Conservation (phyloP, 495 filamentous ascomycete species). For the Lasiosphaeris hirsuta region DNA sequence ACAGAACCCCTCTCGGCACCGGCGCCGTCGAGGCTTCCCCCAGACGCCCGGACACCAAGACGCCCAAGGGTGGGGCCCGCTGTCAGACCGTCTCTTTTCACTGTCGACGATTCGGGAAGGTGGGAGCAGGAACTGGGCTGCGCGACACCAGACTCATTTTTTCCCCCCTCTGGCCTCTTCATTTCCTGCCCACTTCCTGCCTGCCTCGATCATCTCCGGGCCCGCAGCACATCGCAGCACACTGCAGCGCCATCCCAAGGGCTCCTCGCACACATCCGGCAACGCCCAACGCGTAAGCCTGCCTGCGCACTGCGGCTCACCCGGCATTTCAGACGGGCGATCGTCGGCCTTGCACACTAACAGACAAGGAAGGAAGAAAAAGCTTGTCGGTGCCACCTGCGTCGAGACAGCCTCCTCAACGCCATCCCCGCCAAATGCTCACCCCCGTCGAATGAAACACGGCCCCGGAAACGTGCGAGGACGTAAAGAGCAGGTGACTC, state of each 20-base stretch:
- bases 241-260: background rate
- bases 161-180: background rate
- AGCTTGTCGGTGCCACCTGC: conserved; percentile 2
- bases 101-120: conserved; percentile 10
- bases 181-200: background rate
- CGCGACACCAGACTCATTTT: background rate
- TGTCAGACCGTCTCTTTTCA: conserved; percentile 3
- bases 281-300: background rate
- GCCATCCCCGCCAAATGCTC: too few relatives aligned
- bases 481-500: too few relatives aligned
- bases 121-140: conserved; percentile 4
- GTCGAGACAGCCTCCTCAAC: too few relatives aligned
- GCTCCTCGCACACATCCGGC: background rate
- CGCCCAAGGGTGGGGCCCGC: conserved; percentile 2
- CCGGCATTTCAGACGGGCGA: background rate
- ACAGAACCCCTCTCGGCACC: too few relatives aligned
- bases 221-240: background rate
- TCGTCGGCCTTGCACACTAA: background rate
- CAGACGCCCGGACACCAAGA: background rate
- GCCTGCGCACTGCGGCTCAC: background rate
- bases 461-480: too few relatives aligned
- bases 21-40: background rate
- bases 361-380: conserved; percentile 3
- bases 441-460: too few relatives aligned
- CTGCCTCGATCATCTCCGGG: background rate